These are phyloP conservation scores for Dictyostelium purpureum DNA, from an alignment of 78 protist species.

Conservation along the genomic window DNA sequence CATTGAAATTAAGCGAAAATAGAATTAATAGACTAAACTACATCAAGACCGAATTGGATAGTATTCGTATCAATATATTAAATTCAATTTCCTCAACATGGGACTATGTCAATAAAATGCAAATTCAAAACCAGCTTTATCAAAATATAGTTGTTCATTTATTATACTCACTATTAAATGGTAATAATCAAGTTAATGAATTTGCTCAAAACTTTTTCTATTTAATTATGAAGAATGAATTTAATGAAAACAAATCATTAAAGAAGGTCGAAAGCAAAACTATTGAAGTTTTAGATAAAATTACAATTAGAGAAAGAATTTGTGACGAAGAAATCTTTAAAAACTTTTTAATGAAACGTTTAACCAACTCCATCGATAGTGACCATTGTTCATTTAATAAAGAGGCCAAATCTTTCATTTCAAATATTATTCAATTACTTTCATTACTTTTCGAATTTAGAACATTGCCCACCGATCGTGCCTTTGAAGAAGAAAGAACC, in stretches of 20 bases:
- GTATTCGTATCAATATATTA: background rate
- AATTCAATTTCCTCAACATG: background rate
- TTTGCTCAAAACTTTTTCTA: conserved; percentile 47
- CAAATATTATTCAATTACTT: conserved; percentile 31
- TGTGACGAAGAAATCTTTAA: conserved; percentile 58
- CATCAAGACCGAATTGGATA: background rate
- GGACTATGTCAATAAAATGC: background rate
- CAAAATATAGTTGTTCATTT: background rate
- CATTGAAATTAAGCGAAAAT: background rate
- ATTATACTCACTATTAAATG: conserved; percentile 26
- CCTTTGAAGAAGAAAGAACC: conserved; percentile 79
- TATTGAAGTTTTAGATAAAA: conserved; percentile 45
- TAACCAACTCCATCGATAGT: background rate
- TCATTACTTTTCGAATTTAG: conserved; percentile 69
- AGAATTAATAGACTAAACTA: conserved; percentile 15
- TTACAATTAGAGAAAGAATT: conserved; percentile 36
- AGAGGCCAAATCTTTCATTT: conserved; percentile 9
- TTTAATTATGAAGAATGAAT: conserved; percentile 27
- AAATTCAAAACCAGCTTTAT: conserved; percentile 20
- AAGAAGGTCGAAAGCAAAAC: conserved; percentile 57
- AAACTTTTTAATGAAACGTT: conserved; percentile 6
- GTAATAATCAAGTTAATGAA: conserved; percentile 42
- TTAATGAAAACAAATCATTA: conserved; percentile 17
- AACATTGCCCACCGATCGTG: conserved; percentile 72
- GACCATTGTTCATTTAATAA: background rate